Base-by-base conservation (phyloP, 2,329 filamentous ascomycete genomes). In the Pleoardoris graminearum region DNA sequence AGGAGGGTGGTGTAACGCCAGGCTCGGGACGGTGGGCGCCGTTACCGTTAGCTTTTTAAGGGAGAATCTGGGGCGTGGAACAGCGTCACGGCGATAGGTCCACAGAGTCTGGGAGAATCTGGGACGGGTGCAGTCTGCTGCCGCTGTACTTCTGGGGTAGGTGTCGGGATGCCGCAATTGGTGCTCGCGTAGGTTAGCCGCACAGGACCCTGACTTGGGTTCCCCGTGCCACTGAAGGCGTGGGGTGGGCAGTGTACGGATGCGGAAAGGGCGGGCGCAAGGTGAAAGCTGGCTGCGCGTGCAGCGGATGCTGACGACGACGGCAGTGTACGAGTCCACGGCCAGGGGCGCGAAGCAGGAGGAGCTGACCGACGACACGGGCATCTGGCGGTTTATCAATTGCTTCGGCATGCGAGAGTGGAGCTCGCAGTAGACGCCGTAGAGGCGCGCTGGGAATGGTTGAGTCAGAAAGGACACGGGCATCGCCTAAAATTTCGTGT, bases 391-490 rank as follows among this genome's bases (percentile, higher is more conserved):
- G 52, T 59, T 66, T 68, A 68, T 61, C 65, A 68, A 62, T 61
- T 58, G 50, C 54, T 59, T 55, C 52, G 54, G 43, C 37, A 30
- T 51, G 58, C 56, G 51, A 59, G 52, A 60, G 65, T 60, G 61
- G 66, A 68, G 61, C 66, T 61, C 63, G 54, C 51, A 43, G 35
- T 57, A 33, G 10, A 32, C 11, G 41, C 17, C 32, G 56, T 11
- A 51, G 52, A 54, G 47, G 52, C 36, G 47, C 36, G 50, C 51
- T 56, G 58, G 56, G 53, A 48, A 43, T 45, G 62, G 55, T 58
- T 67, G 66, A 68, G 63, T 69, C 66, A 52, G 63, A 59, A n/a
- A 21, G 54, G 57, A 53, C 41, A 58, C 48, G 30, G 60, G 52
- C 51, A 55, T 50, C 30, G 46, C 62, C 57, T 60, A 64, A 54